Base-by-base conservation (phyloP, 345 rosid genomes). In the Dipteronia sinensis region DNA sequence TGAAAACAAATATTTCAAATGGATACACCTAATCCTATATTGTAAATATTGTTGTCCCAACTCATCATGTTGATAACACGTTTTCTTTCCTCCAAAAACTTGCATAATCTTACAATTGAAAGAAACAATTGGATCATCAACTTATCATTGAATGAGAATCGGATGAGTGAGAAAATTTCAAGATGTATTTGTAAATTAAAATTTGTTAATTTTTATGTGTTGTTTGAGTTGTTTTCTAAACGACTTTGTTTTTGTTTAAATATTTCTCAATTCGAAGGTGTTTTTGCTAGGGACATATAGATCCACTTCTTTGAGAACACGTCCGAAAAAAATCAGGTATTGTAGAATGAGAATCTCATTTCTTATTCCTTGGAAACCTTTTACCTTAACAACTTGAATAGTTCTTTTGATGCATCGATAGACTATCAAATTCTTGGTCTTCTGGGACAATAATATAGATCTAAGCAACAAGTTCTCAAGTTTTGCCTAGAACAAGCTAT, bases 371-470 rank as follows among this genome's bases (percentile, higher is more conserved):
- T 29, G 25, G 19, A 84, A 88, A 1, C 83, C 82, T 46, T 77
- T 86, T 6, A 82, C 76, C 64, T 80, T 11, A n/a, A 88, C 85
- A 31, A 77, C 80, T 70, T 63, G 84, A 15, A 88, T 80, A 3
- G 74, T 81, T n/a, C 38, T 62, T 5, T 23, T 70, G 71, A 86
- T 17, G 72, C 91, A 86, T 27, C 29, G 44, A 65, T 69, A 71
- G 1, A 25, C 59, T 0, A 66, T 38, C 0, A 65, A 1, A 23
- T 71, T 12, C 12, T 38, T 42, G 71, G 42, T 40, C 71, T 51
- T 67, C 20, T 67, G 27, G 71, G 71, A 3, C 10, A 51, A 20
- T 51, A 40, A 20, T 67, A 67, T 10, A 40, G 71, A 25, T 67
- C 71, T 67, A 67, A 67, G 51, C n/a, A n/a, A n/a, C n/a, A n/a